Evolutionary conservation across 352 stramenopile species (phyloP).

Genomic region (Phytophthora boehmeriae): DNA sequence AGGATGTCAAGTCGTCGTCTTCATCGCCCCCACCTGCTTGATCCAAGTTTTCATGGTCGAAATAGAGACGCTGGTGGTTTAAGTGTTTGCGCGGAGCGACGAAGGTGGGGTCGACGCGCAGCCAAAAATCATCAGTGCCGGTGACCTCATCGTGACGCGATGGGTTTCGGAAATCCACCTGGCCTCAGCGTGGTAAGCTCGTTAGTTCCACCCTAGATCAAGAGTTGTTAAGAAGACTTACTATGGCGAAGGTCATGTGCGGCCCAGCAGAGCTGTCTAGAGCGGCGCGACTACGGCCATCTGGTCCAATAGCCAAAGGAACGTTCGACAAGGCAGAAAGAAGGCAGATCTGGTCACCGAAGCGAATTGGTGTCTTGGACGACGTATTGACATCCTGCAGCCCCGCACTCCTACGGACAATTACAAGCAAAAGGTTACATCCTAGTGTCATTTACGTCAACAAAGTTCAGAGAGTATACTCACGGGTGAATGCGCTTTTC

Average conservation of each 20-base stretch:
- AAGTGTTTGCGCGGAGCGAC: slow-evolving; percentile 17
- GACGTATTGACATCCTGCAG: slow-evolving; percentile 54
- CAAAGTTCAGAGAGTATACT: background rate
- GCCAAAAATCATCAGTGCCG: slow-evolving; percentile 57
- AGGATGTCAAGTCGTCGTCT: slow-evolving; percentile 37
- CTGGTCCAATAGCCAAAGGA: slow-evolving; percentile 50
- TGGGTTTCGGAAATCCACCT: slow-evolving; percentile 62
- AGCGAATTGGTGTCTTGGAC: slow-evolving; percentile 54
- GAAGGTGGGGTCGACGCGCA: slow-evolving; percentile 42
- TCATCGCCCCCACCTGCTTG: slow-evolving; percentile 10
- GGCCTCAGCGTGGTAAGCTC: background rate
- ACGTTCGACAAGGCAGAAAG: slow-evolving; percentile 51
- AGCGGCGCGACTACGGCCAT: slow-evolving; percentile 40
- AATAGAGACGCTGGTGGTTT: slow-evolving; percentile 3
- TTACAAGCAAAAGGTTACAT: background rate
- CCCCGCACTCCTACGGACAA: slow-evolving; percentile 27
- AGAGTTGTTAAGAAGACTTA: slow-evolving; percentile 19
- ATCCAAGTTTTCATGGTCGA: slow-evolving; percentile 4
- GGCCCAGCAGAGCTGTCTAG: slow-evolving; percentile 32
- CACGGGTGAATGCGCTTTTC: slow-evolving; percentile 29
- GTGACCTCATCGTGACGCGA: slow-evolving; percentile 49
- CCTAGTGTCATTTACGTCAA: background rate
- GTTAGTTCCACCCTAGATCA: background rate
- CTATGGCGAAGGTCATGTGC: slow-evolving; percentile 73
- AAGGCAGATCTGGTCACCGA: slow-evolving; percentile 66